These are phyloP conservation scores for Cladophialophora yegresii DNA, from an alignment of 2,329 filamentous ascomycete species.

Conservation along the genomic window DNA sequence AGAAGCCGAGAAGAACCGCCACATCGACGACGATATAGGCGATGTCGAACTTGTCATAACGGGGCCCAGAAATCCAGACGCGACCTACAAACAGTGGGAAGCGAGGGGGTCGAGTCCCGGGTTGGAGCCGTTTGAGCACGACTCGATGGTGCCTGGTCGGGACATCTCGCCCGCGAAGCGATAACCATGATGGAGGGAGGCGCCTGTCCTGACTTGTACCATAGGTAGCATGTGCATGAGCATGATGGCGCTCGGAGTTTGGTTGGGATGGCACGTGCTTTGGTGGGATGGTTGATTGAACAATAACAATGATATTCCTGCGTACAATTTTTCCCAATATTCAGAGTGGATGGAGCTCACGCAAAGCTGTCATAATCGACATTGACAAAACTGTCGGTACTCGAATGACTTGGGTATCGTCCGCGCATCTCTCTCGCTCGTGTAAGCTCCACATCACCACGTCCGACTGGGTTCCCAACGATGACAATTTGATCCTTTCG, in stretches of 20 bases:
- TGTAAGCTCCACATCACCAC: neutral
- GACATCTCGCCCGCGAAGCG: slow-evolving; percentile 5
- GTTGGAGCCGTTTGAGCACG: slow-evolving; percentile 3
- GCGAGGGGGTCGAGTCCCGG: neutral
- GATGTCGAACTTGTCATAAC: slow-evolving; percentile 14
- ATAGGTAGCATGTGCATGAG: neutral
- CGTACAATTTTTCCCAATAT: neutral
- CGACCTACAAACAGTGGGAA: slow-evolving; percentile 12
- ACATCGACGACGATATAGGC: slow-evolving; percentile 25
- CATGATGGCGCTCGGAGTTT: neutral
- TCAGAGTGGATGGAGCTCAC: neutral
- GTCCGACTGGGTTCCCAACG: neutral
- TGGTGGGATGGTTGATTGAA: neutral
- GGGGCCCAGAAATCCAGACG: slow-evolving; percentile 10
- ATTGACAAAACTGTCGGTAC: neutral
- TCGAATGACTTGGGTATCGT: neutral
- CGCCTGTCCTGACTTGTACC: neutral
- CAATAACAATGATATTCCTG: neutral
- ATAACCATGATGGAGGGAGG: neutral
- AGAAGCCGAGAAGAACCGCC: slow-evolving; percentile 22
- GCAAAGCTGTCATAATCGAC: neutral
- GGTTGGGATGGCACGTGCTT: neutral
- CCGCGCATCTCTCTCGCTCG: neutral
- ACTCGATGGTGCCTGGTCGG: neutral
- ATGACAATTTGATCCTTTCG: neutral